Evolutionary conservation across 192 early-diverging fungal genomes (phyloP).

Genomic region (Entomortierella parvispora): DNA sequence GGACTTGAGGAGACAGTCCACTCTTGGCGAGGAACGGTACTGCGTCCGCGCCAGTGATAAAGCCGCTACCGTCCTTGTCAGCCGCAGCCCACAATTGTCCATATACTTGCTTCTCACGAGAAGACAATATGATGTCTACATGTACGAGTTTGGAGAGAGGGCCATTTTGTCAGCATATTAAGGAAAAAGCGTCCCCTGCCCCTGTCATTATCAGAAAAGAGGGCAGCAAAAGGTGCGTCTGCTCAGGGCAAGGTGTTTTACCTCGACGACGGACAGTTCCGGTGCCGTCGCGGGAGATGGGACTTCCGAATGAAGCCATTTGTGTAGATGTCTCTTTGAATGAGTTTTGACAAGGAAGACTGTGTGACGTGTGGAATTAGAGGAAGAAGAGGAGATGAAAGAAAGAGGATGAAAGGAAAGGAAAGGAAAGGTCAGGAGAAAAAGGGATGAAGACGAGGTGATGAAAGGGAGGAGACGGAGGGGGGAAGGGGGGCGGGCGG

Average conservation of each 20-base stretch:
- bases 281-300: constrained; percentile 36
- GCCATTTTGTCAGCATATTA: not conserved
- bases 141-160: too few relatives aligned
- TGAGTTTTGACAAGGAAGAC: not conserved
- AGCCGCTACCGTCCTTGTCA: constrained; percentile 69
- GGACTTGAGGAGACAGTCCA: constrained; percentile 65
- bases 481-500: too few relatives aligned
- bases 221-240: too few relatives aligned
- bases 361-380: not conserved
- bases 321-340: too few relatives aligned
- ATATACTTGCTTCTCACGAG: constrained; percentile 71
- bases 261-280: constrained; percentile 49
- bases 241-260: constrained; percentile 15
- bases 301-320: constrained; percentile 48
- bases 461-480: too few relatives aligned
- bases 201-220: not conserved
- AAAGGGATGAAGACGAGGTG: too few relatives aligned
- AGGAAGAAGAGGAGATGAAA: not conserved
- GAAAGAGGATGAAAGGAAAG: too few relatives aligned
- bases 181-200: not conserved
- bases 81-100: constrained; percentile 68
- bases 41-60: constrained; percentile 74
- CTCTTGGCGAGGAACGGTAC: constrained; percentile 81
- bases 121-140: constrained; percentile 60
- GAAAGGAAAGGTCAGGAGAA: too few relatives aligned